Evolutionary conservation across 2,329 filamentous ascomycete genomes (phyloP).

Genomic region (Scorias spongiosa): DNA sequence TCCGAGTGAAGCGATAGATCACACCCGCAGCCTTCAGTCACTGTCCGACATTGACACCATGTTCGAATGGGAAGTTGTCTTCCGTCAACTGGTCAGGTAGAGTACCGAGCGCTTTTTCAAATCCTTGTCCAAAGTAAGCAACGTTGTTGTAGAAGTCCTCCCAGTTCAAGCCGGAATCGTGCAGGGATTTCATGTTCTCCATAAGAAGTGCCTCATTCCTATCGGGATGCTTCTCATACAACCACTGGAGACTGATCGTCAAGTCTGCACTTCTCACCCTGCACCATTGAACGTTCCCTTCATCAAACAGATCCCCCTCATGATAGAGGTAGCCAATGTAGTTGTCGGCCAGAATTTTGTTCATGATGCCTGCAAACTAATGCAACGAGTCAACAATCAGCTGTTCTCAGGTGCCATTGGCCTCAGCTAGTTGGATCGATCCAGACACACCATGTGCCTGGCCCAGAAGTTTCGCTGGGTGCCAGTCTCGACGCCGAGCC

Average conservation of each 20-base stretch:
- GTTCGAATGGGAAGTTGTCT: slow-evolving; percentile 24
- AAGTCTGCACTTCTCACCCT: slow-evolving; percentile 28
- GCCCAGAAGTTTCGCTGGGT: slow-evolving; percentile 38
- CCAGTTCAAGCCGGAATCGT: slow-evolving; percentile 21
- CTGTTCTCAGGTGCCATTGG: slow-evolving; percentile 27
- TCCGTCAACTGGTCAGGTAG: slow-evolving; percentile 10
- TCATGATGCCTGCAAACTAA: slow-evolving; percentile 34
- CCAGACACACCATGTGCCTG: slow-evolving; percentile 35
- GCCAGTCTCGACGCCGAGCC: slow-evolving; percentile 38
- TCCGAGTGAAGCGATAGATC: slow-evolving; percentile 29
- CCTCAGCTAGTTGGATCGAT: slow-evolving; percentile 35
- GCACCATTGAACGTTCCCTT: slow-evolving; percentile 21
- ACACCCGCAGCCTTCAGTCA: slow-evolving; percentile 33
- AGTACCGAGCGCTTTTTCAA: slow-evolving; percentile 11
- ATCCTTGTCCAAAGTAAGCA: slow-evolving; percentile 12
- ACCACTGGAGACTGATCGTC: slow-evolving; percentile 33
- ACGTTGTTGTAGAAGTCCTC: slow-evolving; percentile 19
- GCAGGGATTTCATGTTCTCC: slow-evolving; percentile 30
- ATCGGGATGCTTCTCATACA: slow-evolving; percentile 30
- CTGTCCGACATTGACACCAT: slow-evolving; percentile 35
- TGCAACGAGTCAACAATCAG: slow-evolving; percentile 36
- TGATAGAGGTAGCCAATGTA: slow-evolving; percentile 36
- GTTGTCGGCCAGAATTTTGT: slow-evolving; percentile 40
- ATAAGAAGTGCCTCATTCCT: slow-evolving; percentile 22
- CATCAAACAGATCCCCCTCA: slow-evolving; percentile 26